Evolutionary conservation across 331 rosid genomes (phyloP), one percentile per base, ranked within the genome.

Genomic region (Dryas integrifolia): DNA sequence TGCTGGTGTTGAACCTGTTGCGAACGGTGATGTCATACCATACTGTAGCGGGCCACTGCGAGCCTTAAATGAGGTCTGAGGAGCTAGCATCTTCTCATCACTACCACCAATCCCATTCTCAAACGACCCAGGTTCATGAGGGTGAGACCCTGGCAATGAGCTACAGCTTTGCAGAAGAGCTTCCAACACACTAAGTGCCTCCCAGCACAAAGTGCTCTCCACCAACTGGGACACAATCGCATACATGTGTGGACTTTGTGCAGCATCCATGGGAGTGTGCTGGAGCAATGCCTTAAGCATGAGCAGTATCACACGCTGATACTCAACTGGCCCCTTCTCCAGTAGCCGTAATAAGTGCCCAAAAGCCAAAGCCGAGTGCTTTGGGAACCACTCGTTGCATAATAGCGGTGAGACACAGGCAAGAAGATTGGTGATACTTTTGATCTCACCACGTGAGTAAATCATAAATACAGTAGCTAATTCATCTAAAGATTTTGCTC

Each of bases 161-260:
- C 95, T 88, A 82, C 99, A 95, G 73, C 99, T 95, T 83, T 92
- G 98, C 74, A 95, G 74, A 83, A 95, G 99, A 45, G 99, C 99
- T 82, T 95, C 99, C 74, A 95, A 77, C 66, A 95, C 99, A 45
- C 99, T 90, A 16, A 92, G 85, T 43, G 99, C 99, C 61, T 95
- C 99, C 99, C 96, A 95, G 79, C 96, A 95, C 77, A 92, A 76
- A 41, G 99, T 90, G 89, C 99, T 95, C 86, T 95, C 99, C 40
- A 95, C 97, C 84, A 95, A 81, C 79, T 95, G 99, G 72, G 99
- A 95, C 46, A 95, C 99, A 30, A 90, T 83, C 26, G 99, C 96
- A 68, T 90, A 95, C 86, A 95, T 95, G 75, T 95, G 99, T 1
- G 99, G 98, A 76, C 99, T 95, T 81, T 95, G 99, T 40, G 99